Conservation (phyloP, 306 rosid genomes). For the Cucumis sativus region Cucumber_9930_V3 NC_026656.2:15449501-15450000, state of each 20-base stretch:
- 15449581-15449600: neutral
- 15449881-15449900: too few relatives aligned
- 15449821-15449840: too few relatives aligned
- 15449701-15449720: neutral
- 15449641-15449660: conserved; percentile 16
- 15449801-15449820: too few relatives aligned
- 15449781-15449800: too few relatives aligned
- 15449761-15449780: neutral
- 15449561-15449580: neutral
- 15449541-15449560: neutral
- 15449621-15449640: conserved; percentile 4
- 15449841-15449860: too few relatives aligned
- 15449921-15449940: too few relatives aligned
- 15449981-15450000: too few relatives aligned
- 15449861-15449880: too few relatives aligned
- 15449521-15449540: neutral
- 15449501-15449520: neutral
- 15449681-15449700: neutral
- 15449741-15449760: neutral
- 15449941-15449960: too few relatives aligned
- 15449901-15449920: too few relatives aligned
- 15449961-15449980: too few relatives aligned
- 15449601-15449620: neutral
- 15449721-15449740: neutral
- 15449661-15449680: conserved; percentile 16